phyloP scores from a whole-genome alignment of 1,139 yeast species.

The Hyphopichia wangnamkhiaoensis region DNA sequence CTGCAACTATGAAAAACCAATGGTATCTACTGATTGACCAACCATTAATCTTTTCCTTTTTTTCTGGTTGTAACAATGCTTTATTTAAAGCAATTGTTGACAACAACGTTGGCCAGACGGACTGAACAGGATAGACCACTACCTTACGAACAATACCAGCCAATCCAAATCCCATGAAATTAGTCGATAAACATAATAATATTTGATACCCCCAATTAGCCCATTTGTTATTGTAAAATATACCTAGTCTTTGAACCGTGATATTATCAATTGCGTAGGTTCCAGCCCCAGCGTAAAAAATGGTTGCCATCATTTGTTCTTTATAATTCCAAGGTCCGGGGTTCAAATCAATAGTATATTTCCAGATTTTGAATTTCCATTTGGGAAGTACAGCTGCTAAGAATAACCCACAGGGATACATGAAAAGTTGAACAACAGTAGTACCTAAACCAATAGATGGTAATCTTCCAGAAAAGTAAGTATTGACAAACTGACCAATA shows the following conservation, averaged over 20 bases:
- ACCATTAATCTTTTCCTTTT: slow-evolving; percentile 40
- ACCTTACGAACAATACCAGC: slow-evolving; percentile 55
- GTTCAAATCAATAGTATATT: slow-evolving; percentile 28
- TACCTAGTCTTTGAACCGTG: slow-evolving; percentile 35
- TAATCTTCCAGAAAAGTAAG: neutral
- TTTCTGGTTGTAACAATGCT: slow-evolving; percentile 43
- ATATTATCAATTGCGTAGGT: slow-evolving; percentile 39
- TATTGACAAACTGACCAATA: neutral
- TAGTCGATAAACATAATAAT: slow-evolving; percentile 46
- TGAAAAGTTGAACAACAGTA: slow-evolving; percentile 24
- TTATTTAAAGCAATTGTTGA: slow-evolving; percentile 53
- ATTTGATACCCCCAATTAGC: slow-evolving; percentile 45
- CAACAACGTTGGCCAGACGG: slow-evolving; percentile 52
- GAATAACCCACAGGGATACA: slow-evolving; percentile 25
- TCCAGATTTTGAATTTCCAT: neutral
- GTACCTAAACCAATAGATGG: neutral
- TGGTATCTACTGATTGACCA: slow-evolving; percentile 47
- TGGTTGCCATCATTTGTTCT: slow-evolving; percentile 61
- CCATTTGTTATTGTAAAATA: slow-evolving; percentile 37
- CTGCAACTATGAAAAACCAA: slow-evolving; percentile 39
- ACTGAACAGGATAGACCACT: slow-evolving; percentile 51
- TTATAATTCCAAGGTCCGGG: slow-evolving; percentile 62
- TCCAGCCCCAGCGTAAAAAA: slow-evolving; percentile 38
- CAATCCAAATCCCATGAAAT: slow-evolving; percentile 56
- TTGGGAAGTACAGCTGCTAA: slow-evolving; percentile 37